Evolutionary conservation across 1,139 yeast species (phyloP), one percentile per base, ranked within the genome.

Genomic region (Trichomonascaceae sp.): DNA sequence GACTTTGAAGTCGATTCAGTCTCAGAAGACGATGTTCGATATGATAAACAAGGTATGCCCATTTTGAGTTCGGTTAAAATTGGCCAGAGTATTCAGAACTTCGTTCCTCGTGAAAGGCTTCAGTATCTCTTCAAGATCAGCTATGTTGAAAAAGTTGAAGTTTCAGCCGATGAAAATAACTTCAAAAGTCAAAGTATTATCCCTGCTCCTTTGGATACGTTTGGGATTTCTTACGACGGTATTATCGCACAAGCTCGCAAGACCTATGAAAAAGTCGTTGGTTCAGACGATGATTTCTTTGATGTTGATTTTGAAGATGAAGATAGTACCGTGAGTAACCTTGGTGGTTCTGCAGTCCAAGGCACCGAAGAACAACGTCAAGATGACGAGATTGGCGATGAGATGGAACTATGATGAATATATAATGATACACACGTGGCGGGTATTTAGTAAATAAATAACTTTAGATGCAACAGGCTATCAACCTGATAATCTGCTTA

Each of bases 221-320:
- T 87, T 12, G 98, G 91, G 65, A 80, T 91, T 46, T 85, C 96
- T 49, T 91, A 90, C 68, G 98, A 91, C 67, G 98, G 96, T 30
- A 80, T 87, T 10, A 81, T 91, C 24, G 81, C 90, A 7, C 93
- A 88, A 58, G 90, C 91, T n/a, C 84, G 83, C 64, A 74, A 80
- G 22, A 69, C 91, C 46, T 93, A 87, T 68, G 83, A 82, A 56
- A 76, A 79, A 57, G 82, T 91, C 58, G 95, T 95, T 4, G 98
- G 98, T 2, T 81, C 95, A 4, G 95, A 87, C 66, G 98, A 91
- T 62, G 98, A 91, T 70, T 91, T 91, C 71, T 91, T 91, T 65
- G 96, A 89, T 69, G 89, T 91, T 39, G 98, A 91, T 70, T 91
- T 91, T 66, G 98, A 91, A 70, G 98, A 91, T 67, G 96, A 90